A percentile compares a stretch with the other conserved stretches of the same genome.
These are phyloP conservation scores for Podospora sp. DNA, from an alignment of 495 filamentous ascomycete species.

Conservation along the genomic window DNA sequence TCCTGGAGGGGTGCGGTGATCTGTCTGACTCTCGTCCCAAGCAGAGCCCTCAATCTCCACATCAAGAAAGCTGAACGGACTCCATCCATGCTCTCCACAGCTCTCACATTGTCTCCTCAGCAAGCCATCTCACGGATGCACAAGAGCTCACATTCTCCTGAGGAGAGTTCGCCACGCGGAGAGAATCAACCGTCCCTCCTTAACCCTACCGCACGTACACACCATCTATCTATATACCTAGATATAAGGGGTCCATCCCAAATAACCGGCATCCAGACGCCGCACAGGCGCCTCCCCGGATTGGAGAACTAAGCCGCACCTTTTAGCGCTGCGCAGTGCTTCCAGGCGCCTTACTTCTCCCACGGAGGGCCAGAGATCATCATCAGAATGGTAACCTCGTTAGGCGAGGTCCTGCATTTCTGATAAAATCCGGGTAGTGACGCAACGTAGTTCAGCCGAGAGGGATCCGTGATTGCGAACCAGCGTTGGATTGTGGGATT, in stretches of 20 bases:
- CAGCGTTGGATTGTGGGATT: neutral
- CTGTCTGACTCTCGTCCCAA: no score
- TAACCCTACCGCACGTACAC: neutral
- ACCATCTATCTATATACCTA: neutral
- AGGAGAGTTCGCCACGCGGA: neutral
- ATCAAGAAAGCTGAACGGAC: no score
- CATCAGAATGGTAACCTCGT: neutral
- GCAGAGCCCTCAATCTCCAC: no score
- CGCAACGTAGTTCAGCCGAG: constrained; percentile 19
- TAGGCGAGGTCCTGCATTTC: constrained; percentile 19
- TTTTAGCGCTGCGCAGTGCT: constrained; percentile 12
- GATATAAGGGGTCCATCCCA: neutral
- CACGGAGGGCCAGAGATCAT: no score
- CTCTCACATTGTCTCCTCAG: no score
- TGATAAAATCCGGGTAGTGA: constrained; percentile 17
- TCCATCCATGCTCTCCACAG: no score
- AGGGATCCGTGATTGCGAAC: neutral
- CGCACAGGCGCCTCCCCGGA: neutral
- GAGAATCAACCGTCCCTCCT: neutral
- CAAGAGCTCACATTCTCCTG: no score
- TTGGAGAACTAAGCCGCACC: neutral
- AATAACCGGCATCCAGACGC: constrained; percentile 12
- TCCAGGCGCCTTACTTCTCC: neutral
- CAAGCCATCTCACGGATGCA: no score
- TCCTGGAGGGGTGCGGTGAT: no score